Percentiles rank a stretch among this genome's conserved stretches.
phyloP scores from a whole-genome alignment of 2,329 filamentous ascomycete species.

The Aspergillus puulaauensis region DNA sequence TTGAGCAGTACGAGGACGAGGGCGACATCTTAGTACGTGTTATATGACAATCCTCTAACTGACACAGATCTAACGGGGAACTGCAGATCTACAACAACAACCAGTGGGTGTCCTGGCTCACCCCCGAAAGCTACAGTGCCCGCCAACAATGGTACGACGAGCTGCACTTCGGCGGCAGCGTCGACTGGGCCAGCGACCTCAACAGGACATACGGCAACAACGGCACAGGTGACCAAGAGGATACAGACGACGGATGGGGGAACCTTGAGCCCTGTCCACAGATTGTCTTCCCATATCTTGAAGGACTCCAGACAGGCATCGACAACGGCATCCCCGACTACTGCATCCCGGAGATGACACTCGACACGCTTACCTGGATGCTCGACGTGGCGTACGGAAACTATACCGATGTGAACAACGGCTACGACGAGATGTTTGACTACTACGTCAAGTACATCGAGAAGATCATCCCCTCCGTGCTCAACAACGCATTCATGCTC shows the following conservation, averaged over 20 bases:
- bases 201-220: neutral
- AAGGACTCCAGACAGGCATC: neutral
- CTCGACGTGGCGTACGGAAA: conserved; percentile 1
- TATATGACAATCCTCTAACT: neutral
- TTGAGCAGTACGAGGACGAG: conserved; percentile 1
- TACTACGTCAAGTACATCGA: conserved; percentile 10
- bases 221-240: neutral
- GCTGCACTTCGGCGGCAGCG: conserved; percentile 33
- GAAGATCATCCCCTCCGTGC: neutral
- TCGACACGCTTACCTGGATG: neutral
- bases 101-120: conserved; percentile 33
- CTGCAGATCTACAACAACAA: conserved; percentile 1
- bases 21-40: neutral
- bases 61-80: neutral
- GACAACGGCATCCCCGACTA: neutral
- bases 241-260: neutral
- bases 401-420: conserved; percentile 10
- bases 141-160: conserved; percentile 20
- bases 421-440: conserved; percentile 10
- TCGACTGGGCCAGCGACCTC: conserved; percentile 40
- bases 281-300: neutral
- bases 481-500: neutral
- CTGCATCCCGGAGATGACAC: neutral
- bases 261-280: neutral
- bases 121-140: conserved; percentile 20